Evolutionary conservation across 805 yeast species (phyloP), one percentile per base, ranked within the genome.

Genomic region (Pichia heedii): DNA sequence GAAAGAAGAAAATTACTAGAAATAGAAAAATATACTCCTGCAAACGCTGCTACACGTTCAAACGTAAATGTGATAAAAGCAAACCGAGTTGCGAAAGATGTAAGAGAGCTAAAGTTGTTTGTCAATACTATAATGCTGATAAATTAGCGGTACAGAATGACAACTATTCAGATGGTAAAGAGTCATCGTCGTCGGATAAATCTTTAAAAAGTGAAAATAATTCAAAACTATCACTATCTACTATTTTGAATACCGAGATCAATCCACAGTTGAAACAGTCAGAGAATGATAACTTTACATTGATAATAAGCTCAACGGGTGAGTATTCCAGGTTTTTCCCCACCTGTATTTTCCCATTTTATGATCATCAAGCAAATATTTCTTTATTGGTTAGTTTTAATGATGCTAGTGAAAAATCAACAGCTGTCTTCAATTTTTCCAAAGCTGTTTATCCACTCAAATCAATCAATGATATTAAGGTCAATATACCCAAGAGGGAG

Each of bases 321-420:
- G 55, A 51, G 36, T 52, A 51, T 26, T 52, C 55, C 3, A 54
- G 50, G 22, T 54, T 51, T 35, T 54, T 50, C 22, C 54, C 58
- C 1, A 40, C 47, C 13, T 37, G 46, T 12, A 44, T 52, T 26
- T 54, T 52, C 33, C 55, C 57, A 2, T 52, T 50, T 22, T 45
- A 45, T 33, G 49, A 52, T 15, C 50, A 47, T 37, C 41, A 52
- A 2, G 44, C 52, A 12, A 54, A 54, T 36, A 46, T 54, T 5
- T 45, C 54, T 3, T 39, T 47, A 39, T 41, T 50, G 13, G 37
- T 45, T 3, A 50, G 51, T 15, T 27, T 40, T 5, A 26, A 37
- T 15, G 32, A 29, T 29, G 32, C 32, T 10, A 29, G 16, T 13
- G 32, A 29, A 15, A 12, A 29, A 29, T 29, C 32, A 29, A 29